These are phyloP conservation scores for Spathaspora passalidarum DNA, from an alignment of 805 yeast genomes.

Conservation along the genomic window DNA sequence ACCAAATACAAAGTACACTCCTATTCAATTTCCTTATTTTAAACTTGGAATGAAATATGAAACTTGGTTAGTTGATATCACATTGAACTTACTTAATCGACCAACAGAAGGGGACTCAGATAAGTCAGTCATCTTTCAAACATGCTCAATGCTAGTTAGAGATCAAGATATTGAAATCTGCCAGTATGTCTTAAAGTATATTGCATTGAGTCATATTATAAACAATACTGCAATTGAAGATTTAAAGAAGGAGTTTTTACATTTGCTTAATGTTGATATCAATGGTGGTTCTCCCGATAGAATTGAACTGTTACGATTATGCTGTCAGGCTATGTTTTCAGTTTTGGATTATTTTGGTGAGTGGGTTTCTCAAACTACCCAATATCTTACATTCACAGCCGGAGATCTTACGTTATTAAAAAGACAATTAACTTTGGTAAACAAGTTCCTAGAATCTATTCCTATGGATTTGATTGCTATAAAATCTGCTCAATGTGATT, in stretches of 20 bases:
- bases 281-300: constrained; percentile 48
- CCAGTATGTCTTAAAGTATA: constrained; percentile 73
- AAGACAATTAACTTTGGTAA: constrained; percentile 33
- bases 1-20: constrained; percentile 48
- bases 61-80: constrained; percentile 69
- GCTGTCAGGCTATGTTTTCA: constrained; percentile 72
- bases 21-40: constrained; percentile 63
- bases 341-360: constrained; percentile 80
- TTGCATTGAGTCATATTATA: constrained; percentile 60
- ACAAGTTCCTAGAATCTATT: constrained; percentile 48
- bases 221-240: constrained; percentile 38
- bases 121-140: constrained; percentile 47
- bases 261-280: constrained; percentile 51
- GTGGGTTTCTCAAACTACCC: constrained; percentile 54
- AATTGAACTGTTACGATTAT: constrained; percentile 55
- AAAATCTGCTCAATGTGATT: constrained; percentile 77
- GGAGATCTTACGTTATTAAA: constrained; percentile 20
- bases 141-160: constrained; percentile 62
- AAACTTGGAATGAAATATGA: constrained; percentile 52
- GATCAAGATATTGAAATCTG: constrained; percentile 71
- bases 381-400: constrained; percentile 23
- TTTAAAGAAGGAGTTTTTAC: constrained; percentile 49
- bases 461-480: constrained; percentile 72
- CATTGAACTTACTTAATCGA: constrained; percentile 61
- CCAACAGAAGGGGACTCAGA: constrained; percentile 16